A percentile compares a stretch with the other conserved stretches of the same genome.
Conservation (phyloP, 2,329 filamentous ascomycete species). For the Macrophomina tecta region DNA sequence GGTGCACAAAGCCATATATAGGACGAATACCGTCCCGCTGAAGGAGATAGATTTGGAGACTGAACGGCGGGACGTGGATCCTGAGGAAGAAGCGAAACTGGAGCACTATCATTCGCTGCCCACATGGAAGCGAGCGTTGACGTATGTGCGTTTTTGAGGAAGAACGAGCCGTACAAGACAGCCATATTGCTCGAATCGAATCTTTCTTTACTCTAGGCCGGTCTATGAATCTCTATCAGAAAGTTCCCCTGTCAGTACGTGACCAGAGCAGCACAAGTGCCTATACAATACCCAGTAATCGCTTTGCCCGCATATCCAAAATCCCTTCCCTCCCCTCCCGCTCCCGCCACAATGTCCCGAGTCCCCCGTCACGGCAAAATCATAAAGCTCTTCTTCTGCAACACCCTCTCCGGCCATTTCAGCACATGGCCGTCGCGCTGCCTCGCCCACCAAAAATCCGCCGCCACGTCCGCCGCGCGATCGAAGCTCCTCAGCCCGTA, state of each 20-base stretch:
- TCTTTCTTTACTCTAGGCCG: too few relatives aligned
- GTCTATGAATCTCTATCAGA: too few relatives aligned
- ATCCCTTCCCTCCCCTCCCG: too few relatives aligned
- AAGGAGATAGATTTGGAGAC: slow-evolving; percentile 86
- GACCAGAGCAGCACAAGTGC: too few relatives aligned
- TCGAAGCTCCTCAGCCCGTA: slow-evolving; percentile 15
- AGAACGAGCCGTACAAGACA: too few relatives aligned
- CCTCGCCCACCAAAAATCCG: slow-evolving; percentile 8
- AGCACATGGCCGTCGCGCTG: background rate
- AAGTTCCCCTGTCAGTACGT: too few relatives aligned
- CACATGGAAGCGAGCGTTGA: slow-evolving; percentile 55
- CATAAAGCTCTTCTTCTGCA: slow-evolving; percentile 21
- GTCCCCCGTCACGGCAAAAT: background rate
- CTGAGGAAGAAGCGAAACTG: slow-evolving; percentile 79
- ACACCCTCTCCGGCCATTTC: slow-evolving; percentile 11
- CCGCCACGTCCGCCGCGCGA: slow-evolving; percentile 8
- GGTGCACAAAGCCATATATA: slow-evolving; percentile 76
- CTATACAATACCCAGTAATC: too few relatives aligned
- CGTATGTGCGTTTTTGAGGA: slow-evolving; percentile 50
- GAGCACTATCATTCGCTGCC: slow-evolving; percentile 51
- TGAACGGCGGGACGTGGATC: slow-evolving; percentile 82
- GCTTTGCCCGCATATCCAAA: background rate
- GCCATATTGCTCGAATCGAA: too few relatives aligned
- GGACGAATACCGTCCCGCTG: slow-evolving; percentile 69
- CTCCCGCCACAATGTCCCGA: too few relatives aligned